These are phyloP conservation scores for Saxophila tyrrhenica DNA, from an alignment of 495 filamentous ascomycete genomes.

Conservation along the genomic window DNA sequence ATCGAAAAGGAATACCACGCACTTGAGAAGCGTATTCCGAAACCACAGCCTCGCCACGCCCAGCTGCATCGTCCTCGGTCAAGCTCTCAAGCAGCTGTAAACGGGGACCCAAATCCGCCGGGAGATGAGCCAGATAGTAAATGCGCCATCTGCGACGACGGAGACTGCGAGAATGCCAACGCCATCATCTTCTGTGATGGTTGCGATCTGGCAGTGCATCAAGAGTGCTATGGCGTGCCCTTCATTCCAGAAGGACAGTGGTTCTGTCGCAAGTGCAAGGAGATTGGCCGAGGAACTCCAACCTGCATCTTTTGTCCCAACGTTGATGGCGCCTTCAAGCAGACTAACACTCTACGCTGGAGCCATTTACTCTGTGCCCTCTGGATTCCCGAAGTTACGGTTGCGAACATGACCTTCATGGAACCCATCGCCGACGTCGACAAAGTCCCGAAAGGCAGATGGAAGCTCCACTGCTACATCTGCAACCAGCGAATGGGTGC, in stretches of 20 bases:
- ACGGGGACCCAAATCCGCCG: slow-evolving; percentile 66
- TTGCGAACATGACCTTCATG: slow-evolving; percentile 96
- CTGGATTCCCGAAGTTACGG: slow-evolving; percentile 93
- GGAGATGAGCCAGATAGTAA: slow-evolving; percentile 96
- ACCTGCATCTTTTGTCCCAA: slow-evolving; percentile 98
- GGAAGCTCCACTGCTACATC: slow-evolving; percentile 91
- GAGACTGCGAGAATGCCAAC: slow-evolving; percentile 98
- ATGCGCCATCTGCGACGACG: slow-evolving; percentile 95
- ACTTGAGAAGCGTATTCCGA: slow-evolving; percentile 87
- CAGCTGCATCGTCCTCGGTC: slow-evolving; percentile 84
- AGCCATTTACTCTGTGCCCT: slow-evolving; percentile 92
- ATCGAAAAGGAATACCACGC: slow-evolving; percentile 98
- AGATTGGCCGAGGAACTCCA: slow-evolving; percentile 81
- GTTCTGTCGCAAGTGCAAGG: slow-evolving; percentile 93
- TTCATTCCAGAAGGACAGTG: slow-evolving; percentile 98
- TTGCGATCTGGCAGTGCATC: slow-evolving; percentile 93
- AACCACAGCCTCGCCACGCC: slow-evolving; percentile 87
- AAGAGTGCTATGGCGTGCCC: slow-evolving; percentile 97
- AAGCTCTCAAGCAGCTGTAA: slow-evolving; percentile 83
- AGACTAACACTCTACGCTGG: slow-evolving; percentile 90
- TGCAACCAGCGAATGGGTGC: slow-evolving; percentile 96
- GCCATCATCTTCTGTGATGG: slow-evolving; percentile 99
- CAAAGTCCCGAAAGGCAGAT: slow-evolving; percentile 84
- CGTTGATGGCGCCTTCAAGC: slow-evolving; percentile 95
- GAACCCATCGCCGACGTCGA: slow-evolving; percentile 97